Evolutionary conservation across 2,329 filamentous ascomycete species (phyloP).

Genomic region (Ascochyta clinopodiicola): DNA sequence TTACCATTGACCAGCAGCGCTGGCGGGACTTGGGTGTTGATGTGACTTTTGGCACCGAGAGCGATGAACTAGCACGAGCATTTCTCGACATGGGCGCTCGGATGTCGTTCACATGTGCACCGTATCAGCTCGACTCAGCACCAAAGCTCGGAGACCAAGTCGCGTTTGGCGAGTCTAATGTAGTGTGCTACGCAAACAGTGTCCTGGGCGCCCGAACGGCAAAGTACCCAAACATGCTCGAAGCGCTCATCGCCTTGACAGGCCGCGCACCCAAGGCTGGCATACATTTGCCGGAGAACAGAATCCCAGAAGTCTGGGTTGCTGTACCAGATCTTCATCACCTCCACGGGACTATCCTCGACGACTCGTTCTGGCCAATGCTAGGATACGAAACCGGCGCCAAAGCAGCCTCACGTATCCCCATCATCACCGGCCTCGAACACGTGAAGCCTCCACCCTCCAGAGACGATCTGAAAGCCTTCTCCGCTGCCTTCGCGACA

Average conservation of each 20-base stretch:
- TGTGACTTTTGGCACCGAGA: slow-evolving; percentile 35
- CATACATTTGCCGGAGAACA: slow-evolving; percentile 33
- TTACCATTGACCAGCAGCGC: slow-evolving; percentile 52
- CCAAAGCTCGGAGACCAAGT: slow-evolving; percentile 51
- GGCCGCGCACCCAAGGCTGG: slow-evolving; percentile 46
- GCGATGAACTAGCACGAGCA: slow-evolving; percentile 45
- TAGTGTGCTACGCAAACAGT: slow-evolving; percentile 56
- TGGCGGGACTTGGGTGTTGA: slow-evolving; percentile 51
- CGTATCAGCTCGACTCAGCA: slow-evolving; percentile 50
- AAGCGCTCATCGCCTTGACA: slow-evolving; percentile 54
- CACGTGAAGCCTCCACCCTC: not conserved
- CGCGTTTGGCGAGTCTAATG: slow-evolving; percentile 56
- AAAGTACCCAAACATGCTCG: slow-evolving; percentile 57
- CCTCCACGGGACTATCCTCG: slow-evolving; percentile 3
- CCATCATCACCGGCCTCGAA: slow-evolving; percentile 48
- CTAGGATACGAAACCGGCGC: slow-evolving; percentile 50
- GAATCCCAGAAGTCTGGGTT: slow-evolving; percentile 17
- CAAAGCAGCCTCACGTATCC: slow-evolving; percentile 41
- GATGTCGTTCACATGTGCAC: slow-evolving; percentile 55
- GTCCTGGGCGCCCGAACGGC: slow-evolving; percentile 54
- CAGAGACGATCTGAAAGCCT: slow-evolving; percentile 51
- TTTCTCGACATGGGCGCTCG: slow-evolving; percentile 52
- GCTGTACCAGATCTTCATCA: not conserved
- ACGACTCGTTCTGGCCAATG: slow-evolving; percentile 51
- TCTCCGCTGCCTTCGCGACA: slow-evolving; percentile 55